These are phyloP conservation scores for Camellia oleifera DNA, from an alignment of 179 eudicot species.

Conservation along the genomic window DNA sequence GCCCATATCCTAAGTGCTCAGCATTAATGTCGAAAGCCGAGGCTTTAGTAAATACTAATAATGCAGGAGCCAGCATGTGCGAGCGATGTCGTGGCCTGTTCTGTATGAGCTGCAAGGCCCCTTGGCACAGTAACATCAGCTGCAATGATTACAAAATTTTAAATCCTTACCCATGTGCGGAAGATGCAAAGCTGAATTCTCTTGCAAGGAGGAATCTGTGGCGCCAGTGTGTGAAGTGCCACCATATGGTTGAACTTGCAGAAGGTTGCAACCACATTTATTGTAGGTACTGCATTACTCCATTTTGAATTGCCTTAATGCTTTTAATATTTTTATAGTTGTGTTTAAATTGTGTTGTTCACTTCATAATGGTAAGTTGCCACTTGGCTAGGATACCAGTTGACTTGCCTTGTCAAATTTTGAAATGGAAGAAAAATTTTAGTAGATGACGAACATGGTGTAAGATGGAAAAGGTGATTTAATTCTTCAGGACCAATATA, in stretches of 20 bases:
- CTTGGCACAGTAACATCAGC: constrained; percentile 38
- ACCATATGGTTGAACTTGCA: constrained; percentile 45
- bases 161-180: constrained; percentile 18
- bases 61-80: constrained; percentile 25
- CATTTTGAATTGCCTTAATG: neutral
- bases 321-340: neutral
- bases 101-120: constrained; percentile 44
- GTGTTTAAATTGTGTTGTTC: neutral
- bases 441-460: neutral
- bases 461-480: neutral
- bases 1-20: constrained; percentile 49
- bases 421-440: neutral
- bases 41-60: constrained; percentile 7
- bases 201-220: constrained; percentile 30
- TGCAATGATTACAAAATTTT: constrained; percentile 20
- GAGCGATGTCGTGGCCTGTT: constrained; percentile 31
- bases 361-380: neutral
- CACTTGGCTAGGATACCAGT: neutral
- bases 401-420: neutral
- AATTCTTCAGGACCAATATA: neutral
- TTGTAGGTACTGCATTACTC: constrained; percentile 33
- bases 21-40: constrained; percentile 31
- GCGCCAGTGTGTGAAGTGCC: constrained; percentile 40
- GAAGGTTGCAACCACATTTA: constrained; percentile 46
- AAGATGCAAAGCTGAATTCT: constrained; percentile 32